Evolutionary conservation across 306 rosid species (phyloP).

Genomic region (Malus fusca): DNA sequence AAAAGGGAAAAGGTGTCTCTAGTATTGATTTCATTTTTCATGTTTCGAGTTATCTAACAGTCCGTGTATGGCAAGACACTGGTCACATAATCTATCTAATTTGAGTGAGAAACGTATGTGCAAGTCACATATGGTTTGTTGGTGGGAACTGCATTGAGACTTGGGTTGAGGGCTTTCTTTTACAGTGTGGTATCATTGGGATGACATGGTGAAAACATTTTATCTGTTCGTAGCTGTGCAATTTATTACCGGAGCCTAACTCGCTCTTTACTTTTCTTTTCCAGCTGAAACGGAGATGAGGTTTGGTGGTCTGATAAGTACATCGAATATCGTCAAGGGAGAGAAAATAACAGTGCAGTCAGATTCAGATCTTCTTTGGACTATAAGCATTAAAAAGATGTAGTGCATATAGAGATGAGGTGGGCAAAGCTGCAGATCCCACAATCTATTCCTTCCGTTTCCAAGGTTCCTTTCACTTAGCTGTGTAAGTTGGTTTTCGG

Average conservation of each 20-base stretch:
- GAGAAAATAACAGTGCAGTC: slow-evolving; percentile 73
- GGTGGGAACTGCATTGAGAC: not conserved
- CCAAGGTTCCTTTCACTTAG: slow-evolving; percentile 2
- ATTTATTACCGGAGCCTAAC: slow-evolving; percentile 11
- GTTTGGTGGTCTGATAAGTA: slow-evolving; percentile 86
- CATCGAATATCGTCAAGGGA: slow-evolving; percentile 65
- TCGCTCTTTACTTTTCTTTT: slow-evolving; percentile 16
- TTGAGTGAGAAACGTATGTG: not conserved
- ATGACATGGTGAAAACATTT: not conserved
- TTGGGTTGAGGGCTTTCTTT: not conserved
- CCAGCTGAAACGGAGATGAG: slow-evolving; percentile 68
- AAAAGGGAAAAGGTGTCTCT: not conserved
- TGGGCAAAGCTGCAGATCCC: not conserved
- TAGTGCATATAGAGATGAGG: slow-evolving; percentile 19
- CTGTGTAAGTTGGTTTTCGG: not conserved
- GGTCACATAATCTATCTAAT: too few species aligned
- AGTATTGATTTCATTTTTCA: not conserved
- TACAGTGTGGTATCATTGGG: not conserved
- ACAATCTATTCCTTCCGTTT: not conserved
- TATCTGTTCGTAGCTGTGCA: not conserved
- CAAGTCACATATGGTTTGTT: not conserved
- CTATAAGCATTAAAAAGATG: slow-evolving; percentile 60
- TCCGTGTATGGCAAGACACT: not conserved
- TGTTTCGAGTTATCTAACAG: not conserved
- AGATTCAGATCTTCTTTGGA: slow-evolving; percentile 94